phyloP scores from a whole-genome alignment of 306 rosid species.

The Heteromeles arbutifolia region DNA sequence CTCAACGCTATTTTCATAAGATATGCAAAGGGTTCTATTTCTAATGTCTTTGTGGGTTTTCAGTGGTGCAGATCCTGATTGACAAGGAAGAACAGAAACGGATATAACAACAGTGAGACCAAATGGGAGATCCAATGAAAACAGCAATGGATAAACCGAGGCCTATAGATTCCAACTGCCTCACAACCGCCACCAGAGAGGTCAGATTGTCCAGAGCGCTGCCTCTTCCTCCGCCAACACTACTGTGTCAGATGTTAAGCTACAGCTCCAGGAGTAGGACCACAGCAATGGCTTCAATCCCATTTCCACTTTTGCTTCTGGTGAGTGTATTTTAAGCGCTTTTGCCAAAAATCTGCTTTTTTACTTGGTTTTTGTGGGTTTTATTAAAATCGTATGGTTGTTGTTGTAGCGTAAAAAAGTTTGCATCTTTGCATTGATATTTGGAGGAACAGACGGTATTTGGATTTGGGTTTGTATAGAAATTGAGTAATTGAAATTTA shows the following conservation, averaged over 20 bases:
- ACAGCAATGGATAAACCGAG: too few relatives aligned
- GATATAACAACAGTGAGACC: too few relatives aligned
- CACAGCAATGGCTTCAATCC: constrained; percentile 9
- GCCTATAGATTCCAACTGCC: background rate
- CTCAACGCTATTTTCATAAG: constrained; percentile 31
- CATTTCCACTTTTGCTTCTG: constrained; percentile 21
- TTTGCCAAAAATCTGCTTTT: background rate
- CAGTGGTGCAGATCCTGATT: too few relatives aligned
- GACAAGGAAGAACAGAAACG: too few relatives aligned
- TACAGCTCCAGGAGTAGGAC: constrained; percentile 9
- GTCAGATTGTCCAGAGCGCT: background rate
- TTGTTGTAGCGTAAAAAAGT: background rate
- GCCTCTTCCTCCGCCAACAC: constrained; percentile 27
- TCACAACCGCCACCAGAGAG: constrained; percentile 5
- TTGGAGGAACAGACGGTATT: background rate
- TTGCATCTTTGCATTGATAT: background rate
- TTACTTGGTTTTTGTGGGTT: background rate
- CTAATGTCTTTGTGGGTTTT: too few relatives aligned
- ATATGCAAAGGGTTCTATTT: too few relatives aligned
- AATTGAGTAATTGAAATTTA: background rate
- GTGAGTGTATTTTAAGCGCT: constrained; percentile 9
- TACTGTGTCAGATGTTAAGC: constrained; percentile 29
- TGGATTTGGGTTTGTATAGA: background rate
- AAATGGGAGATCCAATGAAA: too few relatives aligned
- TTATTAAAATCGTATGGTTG: background rate